phyloP scores from a whole-genome alignment of 2,329 filamentous ascomycete species.

The Atkinsonella hypoxylon region DNA sequence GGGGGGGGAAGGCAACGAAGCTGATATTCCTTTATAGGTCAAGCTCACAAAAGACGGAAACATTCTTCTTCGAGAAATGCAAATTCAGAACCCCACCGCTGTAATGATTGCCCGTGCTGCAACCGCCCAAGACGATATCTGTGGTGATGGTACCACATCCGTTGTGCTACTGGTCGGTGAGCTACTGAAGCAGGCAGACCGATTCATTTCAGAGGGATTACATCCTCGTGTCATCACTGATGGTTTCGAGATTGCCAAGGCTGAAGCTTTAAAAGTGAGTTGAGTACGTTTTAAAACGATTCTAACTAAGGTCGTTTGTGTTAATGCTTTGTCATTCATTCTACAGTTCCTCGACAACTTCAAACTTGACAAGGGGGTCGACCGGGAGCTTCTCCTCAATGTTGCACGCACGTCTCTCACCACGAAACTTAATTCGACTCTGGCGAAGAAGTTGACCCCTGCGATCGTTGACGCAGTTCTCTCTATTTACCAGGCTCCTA shows the following conservation, averaged over 20 bases:
- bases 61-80: conserved; percentile 65
- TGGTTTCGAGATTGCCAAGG: conserved; percentile 94
- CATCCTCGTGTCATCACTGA: conserved; percentile 95
- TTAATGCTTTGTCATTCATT: not conserved
- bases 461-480: conserved; percentile 95
- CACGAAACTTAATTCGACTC: conserved; percentile 82
- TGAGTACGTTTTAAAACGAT: not conserved
- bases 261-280: conserved; percentile 70
- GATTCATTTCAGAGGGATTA: conserved; percentile 92
- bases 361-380: conserved; percentile 78
- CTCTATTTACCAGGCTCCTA: conserved; percentile 77
- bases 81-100: conserved; percentile 97
- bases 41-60: conserved; percentile 99
- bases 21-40: conserved; percentile 47
- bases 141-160: conserved; percentile 93
- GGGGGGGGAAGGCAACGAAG: conserved; percentile 12
- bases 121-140: conserved; percentile 96
- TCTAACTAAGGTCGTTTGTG: too few species aligned
- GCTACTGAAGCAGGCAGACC: conserved; percentile 92
- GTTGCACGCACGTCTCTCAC: conserved; percentile 90
- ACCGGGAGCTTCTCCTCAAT: conserved; percentile 84
- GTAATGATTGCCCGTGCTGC: conserved; percentile 76
- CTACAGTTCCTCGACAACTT: conserved; percentile 83
- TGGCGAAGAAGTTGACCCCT: conserved; percentile 84
- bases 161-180: conserved; percentile 93